Evolutionary conservation across 106 monocot genomes (phyloP).

Genomic region (Dendrobium chrysotoxum): DNA sequence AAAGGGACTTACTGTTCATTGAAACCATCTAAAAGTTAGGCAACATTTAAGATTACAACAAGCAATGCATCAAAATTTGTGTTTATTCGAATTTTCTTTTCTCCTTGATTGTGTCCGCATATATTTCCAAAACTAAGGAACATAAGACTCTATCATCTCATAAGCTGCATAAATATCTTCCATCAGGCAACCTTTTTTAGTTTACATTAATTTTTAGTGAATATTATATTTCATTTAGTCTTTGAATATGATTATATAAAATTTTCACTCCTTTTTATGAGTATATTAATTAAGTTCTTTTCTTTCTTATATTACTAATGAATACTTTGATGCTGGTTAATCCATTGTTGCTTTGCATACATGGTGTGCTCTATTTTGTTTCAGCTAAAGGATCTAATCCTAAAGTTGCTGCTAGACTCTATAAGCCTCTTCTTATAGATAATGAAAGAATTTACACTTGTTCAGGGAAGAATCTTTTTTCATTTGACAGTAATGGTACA

Average conservation of each 20-base stretch:
- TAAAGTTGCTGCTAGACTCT: slow-evolving; percentile 14
- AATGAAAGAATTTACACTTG: slow-evolving; percentile 61
- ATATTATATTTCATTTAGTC: neutral
- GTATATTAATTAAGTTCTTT: neutral
- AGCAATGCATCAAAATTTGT: no score
- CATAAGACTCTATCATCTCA: no score
- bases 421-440: slow-evolving; percentile 24
- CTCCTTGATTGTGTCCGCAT: no score
- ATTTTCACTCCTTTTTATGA: neutral
- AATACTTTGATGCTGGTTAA: neutral
- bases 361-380: neutral
- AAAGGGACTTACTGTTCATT: no score
- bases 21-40: no score
- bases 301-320: neutral
- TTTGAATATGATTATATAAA: neutral
- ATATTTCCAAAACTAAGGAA: no score
- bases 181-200: no score
- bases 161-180: no score
- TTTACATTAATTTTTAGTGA: neutral
- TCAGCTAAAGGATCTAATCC: slow-evolving; percentile 16
- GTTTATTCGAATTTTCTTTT: no score
- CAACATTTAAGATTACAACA: no score
- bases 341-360: neutral
- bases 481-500: slow-evolving; percentile 55
- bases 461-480: slow-evolving; percentile 48